Conservation (phyloP, 148 eudicot species). For the Polygonum aviculare region DNA sequence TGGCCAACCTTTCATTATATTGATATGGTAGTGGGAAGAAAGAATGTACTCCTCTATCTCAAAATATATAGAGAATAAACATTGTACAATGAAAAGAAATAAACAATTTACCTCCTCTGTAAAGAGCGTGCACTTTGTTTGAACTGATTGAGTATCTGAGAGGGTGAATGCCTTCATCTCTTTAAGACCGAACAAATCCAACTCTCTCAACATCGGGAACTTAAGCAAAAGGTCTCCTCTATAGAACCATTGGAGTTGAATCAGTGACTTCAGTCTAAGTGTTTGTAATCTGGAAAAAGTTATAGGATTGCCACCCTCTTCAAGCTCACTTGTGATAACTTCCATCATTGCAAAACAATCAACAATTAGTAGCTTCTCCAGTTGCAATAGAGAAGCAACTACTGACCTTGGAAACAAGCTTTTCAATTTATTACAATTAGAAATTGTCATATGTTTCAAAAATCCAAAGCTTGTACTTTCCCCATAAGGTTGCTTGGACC, state of each 20-base stretch:
- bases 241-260: neutral
- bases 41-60: too few relatives aligned
- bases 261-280: neutral
- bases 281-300: neutral
- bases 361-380: neutral
- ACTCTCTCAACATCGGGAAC: neutral
- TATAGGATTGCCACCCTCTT: neutral
- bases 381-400: neutral
- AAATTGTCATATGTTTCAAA: neutral
- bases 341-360: neutral
- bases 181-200: neutral
- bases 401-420: neutral
- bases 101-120: neutral
- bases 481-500: neutral
- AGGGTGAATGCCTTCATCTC: slow-evolving; percentile 4
- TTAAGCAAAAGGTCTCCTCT: neutral
- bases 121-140: neutral
- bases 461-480: neutral
- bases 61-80: too few relatives aligned
- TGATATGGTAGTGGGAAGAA: too few relatives aligned
- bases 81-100: too few relatives aligned
- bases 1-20: too few relatives aligned
- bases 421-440: neutral
- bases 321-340: neutral
- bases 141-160: neutral